Conservation (phyloP, 176 grass and related monocot genomes). For the Bothriochloa decipiens region DNA sequence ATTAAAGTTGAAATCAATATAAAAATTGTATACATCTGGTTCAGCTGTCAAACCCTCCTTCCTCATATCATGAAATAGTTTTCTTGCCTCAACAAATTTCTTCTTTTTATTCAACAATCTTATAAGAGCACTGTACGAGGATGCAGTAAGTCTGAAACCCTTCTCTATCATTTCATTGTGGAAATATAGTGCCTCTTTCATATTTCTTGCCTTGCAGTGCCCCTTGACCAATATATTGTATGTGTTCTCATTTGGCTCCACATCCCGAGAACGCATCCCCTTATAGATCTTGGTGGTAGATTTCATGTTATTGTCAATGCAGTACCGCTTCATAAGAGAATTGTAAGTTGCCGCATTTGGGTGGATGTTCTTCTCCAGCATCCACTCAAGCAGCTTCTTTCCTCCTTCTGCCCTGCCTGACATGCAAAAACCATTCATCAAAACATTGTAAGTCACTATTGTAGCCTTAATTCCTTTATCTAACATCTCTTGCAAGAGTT, state of each 20-base stretch:
- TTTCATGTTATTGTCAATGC: constrained; percentile 86
- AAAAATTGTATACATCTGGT: constrained; percentile 66
- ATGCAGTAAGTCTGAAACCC: constrained; percentile 69
- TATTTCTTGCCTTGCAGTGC: constrained; percentile 85
- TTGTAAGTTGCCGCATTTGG: constrained; percentile 79
- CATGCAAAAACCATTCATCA: constrained; percentile 95
- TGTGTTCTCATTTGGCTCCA: constrained; percentile 72
- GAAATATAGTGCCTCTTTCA: constrained; percentile 92
- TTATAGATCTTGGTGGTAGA: constrained; percentile 75
- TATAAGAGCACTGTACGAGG: constrained; percentile 77
- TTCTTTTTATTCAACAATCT: constrained; percentile 86
- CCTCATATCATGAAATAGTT: constrained; percentile 88
- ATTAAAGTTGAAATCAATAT: constrained; percentile 70
- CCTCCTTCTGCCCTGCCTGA: constrained; percentile 80
- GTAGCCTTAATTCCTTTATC: constrained; percentile 90
- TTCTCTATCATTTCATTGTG: constrained; percentile 75
- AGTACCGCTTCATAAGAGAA: constrained; percentile 85
- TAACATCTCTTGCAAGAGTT: constrained; percentile 80
- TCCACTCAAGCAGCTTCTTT: constrained; percentile 80
- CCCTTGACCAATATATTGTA: constrained; percentile 96
- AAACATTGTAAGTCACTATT: constrained; percentile 91
- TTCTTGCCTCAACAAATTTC: constrained; percentile 70
- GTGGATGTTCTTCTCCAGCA: constrained; percentile 69
- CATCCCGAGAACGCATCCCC: constrained; percentile 59
- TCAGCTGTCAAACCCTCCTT: constrained; percentile 62